phyloP scores from a whole-genome alignment of 768 basidiomycete genomes.

The Suillus hirtellus region DNA sequence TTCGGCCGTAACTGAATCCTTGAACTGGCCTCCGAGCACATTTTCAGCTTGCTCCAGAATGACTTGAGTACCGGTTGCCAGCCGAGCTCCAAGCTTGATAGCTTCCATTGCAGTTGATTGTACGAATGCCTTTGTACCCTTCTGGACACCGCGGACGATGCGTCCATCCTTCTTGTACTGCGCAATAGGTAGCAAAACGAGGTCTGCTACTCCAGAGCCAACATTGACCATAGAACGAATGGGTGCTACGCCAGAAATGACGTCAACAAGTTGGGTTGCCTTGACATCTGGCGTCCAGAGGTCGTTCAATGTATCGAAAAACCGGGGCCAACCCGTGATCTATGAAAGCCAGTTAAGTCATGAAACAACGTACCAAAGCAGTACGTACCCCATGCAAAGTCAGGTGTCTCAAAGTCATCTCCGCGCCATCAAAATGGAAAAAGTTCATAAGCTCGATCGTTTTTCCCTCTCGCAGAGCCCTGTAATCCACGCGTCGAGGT shows the following conservation, averaged over 20 bases:
- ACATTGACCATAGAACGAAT: constrained; percentile 97
- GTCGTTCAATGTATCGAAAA: constrained; percentile 93
- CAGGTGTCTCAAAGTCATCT: constrained; percentile 95
- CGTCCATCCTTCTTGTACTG: constrained; percentile 98
- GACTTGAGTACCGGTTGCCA: constrained; percentile 97
- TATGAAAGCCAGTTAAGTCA: constrained; percentile 31
- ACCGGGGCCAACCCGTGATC: constrained; percentile 90
- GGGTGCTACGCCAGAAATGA: constrained; percentile 94
- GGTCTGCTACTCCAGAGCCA: constrained; percentile 94
- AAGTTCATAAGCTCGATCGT: constrained; percentile 99
- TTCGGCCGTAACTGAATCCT: constrained; percentile 64
- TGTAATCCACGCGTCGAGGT: constrained; percentile 93
- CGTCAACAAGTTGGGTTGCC: constrained; percentile 95
- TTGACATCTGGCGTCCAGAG: constrained; percentile 99
- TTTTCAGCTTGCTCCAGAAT: constrained; percentile 94
- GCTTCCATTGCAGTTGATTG: constrained; percentile 95
- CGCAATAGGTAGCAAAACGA: constrained; percentile 92
- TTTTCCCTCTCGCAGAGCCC: constrained; percentile 83
- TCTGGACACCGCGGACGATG: constrained; percentile 89
- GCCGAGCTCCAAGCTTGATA: constrained; percentile 87
- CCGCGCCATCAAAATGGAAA: constrained; percentile 98
- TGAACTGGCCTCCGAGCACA: constrained; percentile 81
- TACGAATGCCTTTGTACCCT: constrained; percentile 90
- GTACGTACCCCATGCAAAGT: constrained; percentile 83
- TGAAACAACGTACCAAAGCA: constrained; percentile 2